Evolutionary conservation across 768 basidiomycete species (phyloP).

Genomic region (Tephrocybe sp.): DNA sequence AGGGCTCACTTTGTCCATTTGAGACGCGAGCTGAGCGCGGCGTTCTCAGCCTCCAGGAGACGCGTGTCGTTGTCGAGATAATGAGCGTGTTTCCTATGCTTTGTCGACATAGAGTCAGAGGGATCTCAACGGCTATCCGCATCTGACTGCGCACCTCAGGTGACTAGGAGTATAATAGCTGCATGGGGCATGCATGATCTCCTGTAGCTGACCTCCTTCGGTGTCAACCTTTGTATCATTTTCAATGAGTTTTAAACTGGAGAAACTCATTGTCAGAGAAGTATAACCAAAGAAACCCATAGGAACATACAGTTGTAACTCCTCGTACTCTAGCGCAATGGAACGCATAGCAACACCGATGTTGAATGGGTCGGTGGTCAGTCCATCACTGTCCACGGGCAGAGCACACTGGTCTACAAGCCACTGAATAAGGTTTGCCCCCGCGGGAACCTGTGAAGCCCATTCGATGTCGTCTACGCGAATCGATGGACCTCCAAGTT

Average conservation of each 20-base stretch:
- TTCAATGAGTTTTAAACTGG: slow-evolving; percentile 15
- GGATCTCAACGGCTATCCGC: neutral
- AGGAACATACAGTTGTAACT: slow-evolving; percentile 21
- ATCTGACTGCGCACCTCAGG: slow-evolving; percentile 13
- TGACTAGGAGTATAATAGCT: slow-evolving; percentile 22
- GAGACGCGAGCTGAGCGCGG: slow-evolving; percentile 26
- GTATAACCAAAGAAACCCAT: slow-evolving; percentile 10
- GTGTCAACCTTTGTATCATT: neutral
- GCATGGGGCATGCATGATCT: slow-evolving; percentile 5
- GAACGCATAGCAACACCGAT: slow-evolving; percentile 21
- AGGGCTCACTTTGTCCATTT: slow-evolving; percentile 27
- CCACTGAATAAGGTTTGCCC: slow-evolving; percentile 31
- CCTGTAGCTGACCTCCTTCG: neutral
- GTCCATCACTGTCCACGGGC: slow-evolving; percentile 7
- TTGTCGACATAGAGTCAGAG: neutral
- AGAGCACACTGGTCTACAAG: slow-evolving; percentile 26
- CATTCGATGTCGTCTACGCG: slow-evolving; percentile 30
- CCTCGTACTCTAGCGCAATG: slow-evolving; percentile 31
- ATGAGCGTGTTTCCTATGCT: slow-evolving; percentile 23
- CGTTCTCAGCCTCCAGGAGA: slow-evolving; percentile 26
- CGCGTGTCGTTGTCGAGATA: slow-evolving; percentile 25
- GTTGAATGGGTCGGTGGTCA: slow-evolving; percentile 1
- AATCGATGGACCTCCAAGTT: slow-evolving; percentile 31
- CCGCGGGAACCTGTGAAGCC: slow-evolving; percentile 30
- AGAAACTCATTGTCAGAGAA: neutral